A percentile compares a stretch with the other conserved stretches of the same genome.
These are phyloP conservation scores for Hansfordia pulvinata DNA, from an alignment of 2,329 filamentous ascomycete genomes.

Conservation along the genomic window DNA sequence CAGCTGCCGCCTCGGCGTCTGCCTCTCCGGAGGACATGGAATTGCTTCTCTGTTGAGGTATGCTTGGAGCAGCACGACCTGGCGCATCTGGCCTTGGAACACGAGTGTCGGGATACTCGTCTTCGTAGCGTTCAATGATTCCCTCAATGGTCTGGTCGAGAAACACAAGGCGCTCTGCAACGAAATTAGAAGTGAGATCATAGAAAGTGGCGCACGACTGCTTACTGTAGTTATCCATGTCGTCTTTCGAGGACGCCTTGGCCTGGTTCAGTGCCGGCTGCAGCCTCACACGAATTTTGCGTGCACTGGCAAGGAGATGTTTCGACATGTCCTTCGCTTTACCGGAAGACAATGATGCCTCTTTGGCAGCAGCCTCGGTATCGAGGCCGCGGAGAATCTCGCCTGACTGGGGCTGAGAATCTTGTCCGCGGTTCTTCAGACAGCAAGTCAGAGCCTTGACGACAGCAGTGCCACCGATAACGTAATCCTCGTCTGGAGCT, in stretches of 20 bases:
- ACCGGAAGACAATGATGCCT: conserved; percentile 27
- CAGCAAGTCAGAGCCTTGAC: conserved; percentile 90
- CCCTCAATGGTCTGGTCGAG: conserved; percentile 76
- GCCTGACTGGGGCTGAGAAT: conserved; percentile 38
- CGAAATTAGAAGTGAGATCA: conserved; percentile 1
- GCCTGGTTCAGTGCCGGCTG: conserved; percentile 73
- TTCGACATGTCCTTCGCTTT: conserved; percentile 90
- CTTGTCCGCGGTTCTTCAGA: conserved; percentile 63
- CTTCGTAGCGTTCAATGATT: conserved; percentile 92
- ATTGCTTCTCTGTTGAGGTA: too few species aligned
- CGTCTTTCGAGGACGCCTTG: conserved; percentile 53
- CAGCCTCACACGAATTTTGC: conserved; percentile 74
- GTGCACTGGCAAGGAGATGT: conserved; percentile 71
- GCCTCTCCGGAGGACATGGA: too few species aligned
- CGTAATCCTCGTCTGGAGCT: conserved; percentile 83
- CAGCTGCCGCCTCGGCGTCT: conserved; percentile 21
- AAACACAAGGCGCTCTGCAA: conserved; percentile 63
- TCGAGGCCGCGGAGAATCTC: conserved; percentile 39
- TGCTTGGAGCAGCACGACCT: conserved; percentile 12
- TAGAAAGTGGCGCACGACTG: conserved; percentile 10
- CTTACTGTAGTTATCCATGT: conserved; percentile 61
- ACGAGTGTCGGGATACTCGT: conserved; percentile 86
- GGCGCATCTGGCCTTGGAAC: conserved; percentile 9
- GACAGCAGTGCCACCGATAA: conserved; percentile 88
- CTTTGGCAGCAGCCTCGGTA: conserved; percentile 31